These are phyloP conservation scores for Barnettozyma pratensis DNA, from an alignment of 805 yeast species.

Conservation along the genomic window DNA sequence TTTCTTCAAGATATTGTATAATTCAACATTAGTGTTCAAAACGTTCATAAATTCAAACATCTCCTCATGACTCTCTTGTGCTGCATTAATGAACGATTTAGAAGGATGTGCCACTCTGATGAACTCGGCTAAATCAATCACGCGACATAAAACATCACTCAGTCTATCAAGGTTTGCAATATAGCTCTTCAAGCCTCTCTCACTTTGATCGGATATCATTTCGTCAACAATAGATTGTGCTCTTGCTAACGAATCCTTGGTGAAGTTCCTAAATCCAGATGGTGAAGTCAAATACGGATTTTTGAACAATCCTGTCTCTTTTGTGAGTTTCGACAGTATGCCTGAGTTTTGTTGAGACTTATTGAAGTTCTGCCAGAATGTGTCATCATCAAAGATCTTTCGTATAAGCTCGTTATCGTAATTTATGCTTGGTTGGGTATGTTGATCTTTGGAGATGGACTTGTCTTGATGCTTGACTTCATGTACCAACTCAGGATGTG, in stretches of 20 bases:
- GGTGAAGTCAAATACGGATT: slow-evolving; percentile 70
- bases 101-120: slow-evolving; percentile 86
- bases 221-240: slow-evolving; percentile 59
- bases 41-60: slow-evolving; percentile 94
- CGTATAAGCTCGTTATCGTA: slow-evolving; percentile 29
- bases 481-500: not conserved
- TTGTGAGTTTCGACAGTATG: slow-evolving; percentile 9
- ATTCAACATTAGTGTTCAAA: slow-evolving; percentile 74
- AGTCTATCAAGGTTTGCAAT: slow-evolving; percentile 72
- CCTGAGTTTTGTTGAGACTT: slow-evolving; percentile 13
- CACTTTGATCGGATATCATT: slow-evolving; percentile 45
- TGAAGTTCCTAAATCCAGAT: slow-evolving; percentile 62
- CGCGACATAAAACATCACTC: slow-evolving; percentile 86
- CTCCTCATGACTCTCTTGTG: slow-evolving; percentile 81
- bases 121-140: slow-evolving; percentile 90
- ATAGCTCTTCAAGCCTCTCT: slow-evolving; percentile 41
- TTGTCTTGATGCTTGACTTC: not conserved
- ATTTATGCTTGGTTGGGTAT: slow-evolving; percentile 9
- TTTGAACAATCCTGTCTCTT: slow-evolving; percentile 63
- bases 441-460: not conserved
- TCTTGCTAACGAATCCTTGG: slow-evolving; percentile 52
- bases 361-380: slow-evolving; percentile 51
- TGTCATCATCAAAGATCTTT: slow-evolving; percentile 56
- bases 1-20: slow-evolving; percentile 55
- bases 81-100: slow-evolving; percentile 62